Percentiles rank a stretch among this genome's conserved stretches.
phyloP scores from a whole-genome alignment of 169 alveolate species.

The Plasmodium inui region DNA sequence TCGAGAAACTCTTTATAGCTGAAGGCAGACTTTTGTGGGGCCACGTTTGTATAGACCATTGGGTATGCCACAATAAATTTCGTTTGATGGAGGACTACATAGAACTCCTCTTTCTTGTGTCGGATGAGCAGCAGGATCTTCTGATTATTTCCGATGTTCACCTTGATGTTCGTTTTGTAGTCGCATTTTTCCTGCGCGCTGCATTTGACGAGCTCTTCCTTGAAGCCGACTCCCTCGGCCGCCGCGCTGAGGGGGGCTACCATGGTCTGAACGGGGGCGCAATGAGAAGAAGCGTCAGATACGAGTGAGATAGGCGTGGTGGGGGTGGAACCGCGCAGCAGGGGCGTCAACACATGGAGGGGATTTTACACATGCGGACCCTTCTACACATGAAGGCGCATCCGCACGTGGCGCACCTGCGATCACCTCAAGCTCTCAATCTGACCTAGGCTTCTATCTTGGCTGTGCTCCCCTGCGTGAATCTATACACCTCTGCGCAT shows the following conservation, averaged over 20 bases:
- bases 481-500: background rate
- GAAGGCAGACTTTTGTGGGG: constrained; percentile 24
- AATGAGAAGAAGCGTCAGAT: background rate
- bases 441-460: background rate
- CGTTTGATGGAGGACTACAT: constrained; percentile 30
- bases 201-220: constrained; percentile 32
- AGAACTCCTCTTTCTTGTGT: constrained; percentile 45
- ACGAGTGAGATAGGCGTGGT: background rate
- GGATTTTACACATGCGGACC: too few relatives aligned
- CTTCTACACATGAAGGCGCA: background rate
- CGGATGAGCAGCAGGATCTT: constrained; percentile 9
- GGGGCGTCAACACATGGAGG: background rate
- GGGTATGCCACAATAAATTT: constrained; percentile 63
- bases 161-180: constrained; percentile 43
- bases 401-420: background rate
- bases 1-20: constrained; percentile 21
- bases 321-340: background rate
- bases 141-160: constrained; percentile 57
- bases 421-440: background rate
- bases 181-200: constrained; percentile 25
- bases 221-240: background rate
- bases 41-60: constrained; percentile 15
- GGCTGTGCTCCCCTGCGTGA: background rate
- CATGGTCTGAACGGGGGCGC: background rate
- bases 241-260: background rate